Evolutionary conservation across 345 rosid genomes (phyloP).

Genomic region (Hibiscus tridactylites): DNA sequence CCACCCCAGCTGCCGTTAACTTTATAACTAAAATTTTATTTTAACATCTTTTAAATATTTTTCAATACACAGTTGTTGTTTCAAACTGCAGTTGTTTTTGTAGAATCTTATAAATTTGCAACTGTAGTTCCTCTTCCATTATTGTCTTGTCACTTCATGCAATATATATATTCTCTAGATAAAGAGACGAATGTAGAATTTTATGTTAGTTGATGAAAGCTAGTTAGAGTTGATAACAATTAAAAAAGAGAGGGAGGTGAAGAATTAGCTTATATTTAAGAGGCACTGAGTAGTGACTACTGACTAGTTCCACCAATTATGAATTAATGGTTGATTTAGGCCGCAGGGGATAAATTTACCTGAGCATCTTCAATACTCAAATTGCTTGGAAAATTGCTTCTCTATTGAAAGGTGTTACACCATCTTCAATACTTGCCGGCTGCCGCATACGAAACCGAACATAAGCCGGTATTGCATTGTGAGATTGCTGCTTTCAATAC

Average conservation of each 20-base stretch:
- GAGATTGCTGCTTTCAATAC: conserved; percentile 80
- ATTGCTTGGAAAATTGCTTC: conserved; percentile 88
- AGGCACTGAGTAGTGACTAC: background rate
- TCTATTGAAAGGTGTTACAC: conserved; percentile 46
- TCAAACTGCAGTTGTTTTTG: too few species aligned
- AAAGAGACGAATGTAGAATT: too few species aligned
- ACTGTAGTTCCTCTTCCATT: too few species aligned
- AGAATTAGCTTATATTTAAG: background rate
- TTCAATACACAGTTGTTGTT: too few species aligned
- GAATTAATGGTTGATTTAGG: background rate
- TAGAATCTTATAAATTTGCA: too few species aligned
- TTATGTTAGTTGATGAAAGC: too few species aligned
- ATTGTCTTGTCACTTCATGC: too few species aligned
- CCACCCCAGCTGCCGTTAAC: too few species aligned
- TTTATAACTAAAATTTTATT: too few species aligned
- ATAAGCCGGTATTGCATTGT: conserved; percentile 37
- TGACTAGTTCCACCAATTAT: background rate
- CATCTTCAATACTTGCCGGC: conserved; percentile 43
- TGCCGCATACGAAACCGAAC: conserved; percentile 69
- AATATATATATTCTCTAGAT: too few species aligned
- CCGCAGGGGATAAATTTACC: background rate
- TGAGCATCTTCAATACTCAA: conserved; percentile 37
- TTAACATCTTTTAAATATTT: too few species aligned
- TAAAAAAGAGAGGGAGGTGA: background rate
- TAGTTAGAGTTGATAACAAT: too few species aligned